Evolutionary conservation across 495 filamentous ascomycete genomes (phyloP), one percentile per base, ranked within the genome.

Genomic region (Penicillium pancosmium): DNA sequence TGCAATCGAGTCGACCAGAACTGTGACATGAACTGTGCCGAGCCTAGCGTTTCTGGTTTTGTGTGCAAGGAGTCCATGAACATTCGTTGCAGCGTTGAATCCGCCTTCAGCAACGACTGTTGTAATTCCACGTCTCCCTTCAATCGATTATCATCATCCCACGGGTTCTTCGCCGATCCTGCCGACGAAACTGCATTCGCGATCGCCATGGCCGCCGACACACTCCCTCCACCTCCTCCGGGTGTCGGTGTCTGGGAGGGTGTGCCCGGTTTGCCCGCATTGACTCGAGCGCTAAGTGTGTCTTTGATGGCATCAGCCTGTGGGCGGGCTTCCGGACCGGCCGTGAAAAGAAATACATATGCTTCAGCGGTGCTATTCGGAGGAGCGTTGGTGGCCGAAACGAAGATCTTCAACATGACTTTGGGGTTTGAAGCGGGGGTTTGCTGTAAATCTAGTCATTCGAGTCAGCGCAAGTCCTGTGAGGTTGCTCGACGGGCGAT

Each of bases 1-100:
- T 90, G 90, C 35, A 92, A 78, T 18, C 95, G 81, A 5, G 89
- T 88, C 3, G 91, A 89, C 94, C 94, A 98, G 77, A 98, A 98
- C 69, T 95, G 93, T 1, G 86, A 78, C 61, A 90, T 88, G 68
- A 97, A 96, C 59, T 91, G 84, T 0, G 81, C 78, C 16, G 88
- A 84, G 1, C 87, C 84, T 56, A 98, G 84, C 1, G 89, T 87
- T 4, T 92, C 88, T 2, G 92, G 91, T 64, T 93, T 95, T 5
- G 87, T 88, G 33, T 82, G 78, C 31, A 89, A 72, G 0, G 91
- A 86, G 63, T 97, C 91, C 72, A 87, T 84, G 71, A 96, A 96
- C 58, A 91, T 93, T 62, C 86, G 82, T 44, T 85, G 83, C 15
- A 98, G 80, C 0, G 78, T 79, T 11, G 85, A 76, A 72, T 93